Evolutionary conservation across 1,284 basidiomycete species (phyloP), one percentile per base, ranked within the genome.

Genomic region (Anthracocystis panici-leucophaei): DNA sequence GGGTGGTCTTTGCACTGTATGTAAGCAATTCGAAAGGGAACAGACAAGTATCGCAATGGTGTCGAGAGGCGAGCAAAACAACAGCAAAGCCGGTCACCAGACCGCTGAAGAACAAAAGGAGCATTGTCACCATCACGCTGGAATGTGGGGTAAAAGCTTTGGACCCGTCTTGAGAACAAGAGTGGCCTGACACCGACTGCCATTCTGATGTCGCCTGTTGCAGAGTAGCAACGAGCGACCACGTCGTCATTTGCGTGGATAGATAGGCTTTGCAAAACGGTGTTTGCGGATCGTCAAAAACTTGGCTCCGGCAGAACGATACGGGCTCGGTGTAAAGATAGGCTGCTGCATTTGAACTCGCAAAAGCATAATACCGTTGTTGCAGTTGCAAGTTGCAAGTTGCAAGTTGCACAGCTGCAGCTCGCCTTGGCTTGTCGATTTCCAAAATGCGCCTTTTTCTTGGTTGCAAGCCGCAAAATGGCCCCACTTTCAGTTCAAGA

Each of bases 401-500:
- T n/a, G n/a, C n/a, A n/a, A 23, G 18, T 18, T 16, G 25, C 45
- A 44, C 12, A 44, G 41, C 20, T 14, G 35, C 35, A 16, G 11
- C 12, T 38, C 35, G 35, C 35, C 41, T 42, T n/a, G 16, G 14
- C 48, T 50, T 20, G 41, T 44, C 44, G 44, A 46, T 46, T 46
- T 46, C 21, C 44, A 46, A 46, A 20, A 42, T 8, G 41, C 41
- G n/a, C 16, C 35, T 38, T 25, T 23, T 23, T 45, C 21, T 23
- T 1, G n/a, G 21, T 38, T 33, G 20, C 31, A 38, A 38, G 35
- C 35, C 1, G 3, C 35, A 38, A 57, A 57, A 49, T 57, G 45
- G 55, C 45, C 55, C 55, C 55, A 57, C 45, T 48, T 57, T 38
- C 21, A 12, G 16, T 3, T 18, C 14, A 31, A 27, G 55, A 57